phyloP scores from a whole-genome alignment of 2,329 filamentous ascomycete genomes.

The Nannizziopsis arthrosporioides region DNA sequence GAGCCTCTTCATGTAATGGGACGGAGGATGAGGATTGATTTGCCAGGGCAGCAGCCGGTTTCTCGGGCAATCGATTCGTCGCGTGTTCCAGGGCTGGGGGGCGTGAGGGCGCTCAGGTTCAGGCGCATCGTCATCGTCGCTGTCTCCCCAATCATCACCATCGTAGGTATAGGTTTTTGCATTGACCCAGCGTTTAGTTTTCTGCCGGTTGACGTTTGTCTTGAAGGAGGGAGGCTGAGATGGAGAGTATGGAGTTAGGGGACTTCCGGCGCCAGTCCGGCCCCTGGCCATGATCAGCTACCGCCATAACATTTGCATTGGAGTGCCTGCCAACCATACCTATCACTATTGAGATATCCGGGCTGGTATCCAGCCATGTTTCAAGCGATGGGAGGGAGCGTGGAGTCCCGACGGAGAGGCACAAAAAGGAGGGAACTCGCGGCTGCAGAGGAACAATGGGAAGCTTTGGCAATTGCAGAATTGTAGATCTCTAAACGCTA shows the following conservation, averaged over 20 bases:
- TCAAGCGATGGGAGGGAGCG: too few relatives aligned
- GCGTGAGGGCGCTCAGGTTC: slow-evolving; percentile 31
- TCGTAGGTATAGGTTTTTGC: slow-evolving; percentile 79
- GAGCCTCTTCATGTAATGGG: neutral
- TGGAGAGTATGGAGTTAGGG: neutral
- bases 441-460: too few relatives aligned
- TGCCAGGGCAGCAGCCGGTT: neutral
- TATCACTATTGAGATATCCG: slow-evolving; percentile 4
- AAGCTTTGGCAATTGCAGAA: too few relatives aligned
- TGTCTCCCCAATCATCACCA: slow-evolving; percentile 82
- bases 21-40: neutral
- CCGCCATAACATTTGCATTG: neutral
- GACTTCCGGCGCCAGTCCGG: neutral
- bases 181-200: slow-evolving; percentile 91
- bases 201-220: slow-evolving; percentile 74
- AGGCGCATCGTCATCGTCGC: slow-evolving; percentile 51
- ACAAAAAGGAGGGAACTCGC: too few relatives aligned
- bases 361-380: slow-evolving; percentile 8
- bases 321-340: neutral
- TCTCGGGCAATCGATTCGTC: neutral
- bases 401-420: too few relatives aligned
- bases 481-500: too few relatives aligned
- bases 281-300: neutral
- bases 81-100: neutral
- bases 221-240: slow-evolving; percentile 52